Evolutionary conservation across 345 rosid species (phyloP).

Genomic region (Geranium rotundifolium): DNA sequence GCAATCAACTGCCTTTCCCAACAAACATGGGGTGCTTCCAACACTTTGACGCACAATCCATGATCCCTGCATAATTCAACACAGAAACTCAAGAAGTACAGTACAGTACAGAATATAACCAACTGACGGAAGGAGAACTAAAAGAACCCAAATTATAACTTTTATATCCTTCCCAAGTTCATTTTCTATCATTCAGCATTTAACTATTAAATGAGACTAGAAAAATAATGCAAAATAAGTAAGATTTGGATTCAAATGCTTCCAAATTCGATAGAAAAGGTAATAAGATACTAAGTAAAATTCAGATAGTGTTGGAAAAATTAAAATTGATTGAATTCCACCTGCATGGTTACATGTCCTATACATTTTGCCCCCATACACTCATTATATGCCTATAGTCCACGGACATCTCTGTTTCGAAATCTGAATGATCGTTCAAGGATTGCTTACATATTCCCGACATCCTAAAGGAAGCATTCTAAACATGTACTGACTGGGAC

Average conservation of each 20-base stretch:
- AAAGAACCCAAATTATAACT: background rate
- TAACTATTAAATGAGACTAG: too few species aligned
- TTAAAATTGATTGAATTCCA: too few species aligned
- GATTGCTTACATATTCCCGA: background rate
- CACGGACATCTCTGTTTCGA: too few species aligned
- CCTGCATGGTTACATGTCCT: too few species aligned
- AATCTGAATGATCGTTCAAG: background rate
- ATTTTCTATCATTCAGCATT: too few species aligned
- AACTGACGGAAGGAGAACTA: background rate
- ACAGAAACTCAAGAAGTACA: slow-evolving; percentile 4
- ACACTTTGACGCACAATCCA: slow-evolving; percentile 99
- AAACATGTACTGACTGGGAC: slow-evolving; percentile 4
- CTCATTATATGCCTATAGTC: too few species aligned
- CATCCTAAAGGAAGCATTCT: background rate
- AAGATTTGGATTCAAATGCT: too few species aligned
- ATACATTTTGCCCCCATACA: too few species aligned
- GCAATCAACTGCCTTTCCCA: slow-evolving; percentile 96
- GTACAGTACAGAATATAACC: background rate
- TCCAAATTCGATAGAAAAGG: too few species aligned
- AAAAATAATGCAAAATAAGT: too few species aligned
- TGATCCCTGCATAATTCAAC: slow-evolving; percentile 54
- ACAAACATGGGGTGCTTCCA: slow-evolving; percentile 94
- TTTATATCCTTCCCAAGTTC: background rate
- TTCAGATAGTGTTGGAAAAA: too few species aligned
- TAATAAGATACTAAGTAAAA: too few species aligned